Evolutionary conservation across 345 rosid genomes (phyloP), one percentile per base, ranked within the genome.

Genomic region (Eutrema heterophyllum): DNA sequence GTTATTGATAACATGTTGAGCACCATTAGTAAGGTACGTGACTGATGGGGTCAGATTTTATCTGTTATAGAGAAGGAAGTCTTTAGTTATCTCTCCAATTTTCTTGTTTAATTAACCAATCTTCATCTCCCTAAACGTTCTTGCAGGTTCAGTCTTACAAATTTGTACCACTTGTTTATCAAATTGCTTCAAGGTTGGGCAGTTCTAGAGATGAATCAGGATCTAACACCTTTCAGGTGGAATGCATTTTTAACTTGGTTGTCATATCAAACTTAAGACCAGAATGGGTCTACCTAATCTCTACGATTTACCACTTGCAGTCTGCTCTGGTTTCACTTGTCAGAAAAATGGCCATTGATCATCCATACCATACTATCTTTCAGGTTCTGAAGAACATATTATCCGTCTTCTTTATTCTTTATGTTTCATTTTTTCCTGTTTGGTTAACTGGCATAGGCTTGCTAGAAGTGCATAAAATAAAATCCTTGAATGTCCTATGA

Each of bases 111-210:
- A 15, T 24, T 71, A 51, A 70, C 30, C 45, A 70, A 49, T 68
- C 4, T 14, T 41, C 54, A 52, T 61, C 33, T 59, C 40, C 40
- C 39, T 29, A 49, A 65, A 76, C 39, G 4, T 68, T 58, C 29
- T 71, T 80, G 50, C 81, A 94, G 98, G 97, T 91, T 76, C 96
- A 89, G 68, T 87, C 97, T 45, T 91, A 89, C 83, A 94, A 94
- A 78, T 94, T 91, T 84, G 81, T 94, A 53, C 97, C 97, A 2
- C 84, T 91, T 63, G 88, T 88, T 27, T 94, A 94, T 79, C 98
- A 94, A 84, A 91, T 94, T 84, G 98, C 98, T 72, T 94, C 98
- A 70, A 85, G 98, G 85, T 80, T 94, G 89, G 97, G 98, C 40
- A 74, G 88, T 83, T 73, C 92, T 66, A 93, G 83, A 81, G 97